phyloP scores from a whole-genome alignment of 768 basidiomycete species.

The Agaricus sinodeliciosus region DNA sequence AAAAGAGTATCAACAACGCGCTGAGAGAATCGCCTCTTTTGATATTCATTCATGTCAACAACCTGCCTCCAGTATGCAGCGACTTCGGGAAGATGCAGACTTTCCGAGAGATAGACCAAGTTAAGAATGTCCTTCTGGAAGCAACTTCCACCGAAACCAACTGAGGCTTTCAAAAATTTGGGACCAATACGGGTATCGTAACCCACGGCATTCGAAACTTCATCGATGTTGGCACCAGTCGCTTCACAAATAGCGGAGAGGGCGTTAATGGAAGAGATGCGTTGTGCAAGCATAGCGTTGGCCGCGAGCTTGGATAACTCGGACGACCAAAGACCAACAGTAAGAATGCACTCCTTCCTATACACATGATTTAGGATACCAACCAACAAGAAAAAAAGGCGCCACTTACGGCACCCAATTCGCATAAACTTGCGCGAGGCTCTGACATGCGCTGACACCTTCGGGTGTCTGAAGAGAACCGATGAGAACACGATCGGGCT shows the following conservation, averaged over 20 bases:
- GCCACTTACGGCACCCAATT: slow-evolving; percentile 91
- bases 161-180: slow-evolving; percentile 92
- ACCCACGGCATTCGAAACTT: slow-evolving; percentile 92
- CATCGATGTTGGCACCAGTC: slow-evolving; percentile 97
- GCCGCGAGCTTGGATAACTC: slow-evolving; percentile 98
- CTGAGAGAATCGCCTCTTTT: slow-evolving; percentile 94
- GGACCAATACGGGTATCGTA: slow-evolving; percentile 89
- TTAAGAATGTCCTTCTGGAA: slow-evolving; percentile 99
- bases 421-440: slow-evolving; percentile 77
- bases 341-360: slow-evolving; percentile 74
- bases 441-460: slow-evolving; percentile 73
- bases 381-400: slow-evolving; percentile 1
- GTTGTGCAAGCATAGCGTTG: slow-evolving; percentile 98
- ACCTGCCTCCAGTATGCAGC: slow-evolving; percentile 98
- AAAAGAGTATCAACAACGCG: slow-evolving; percentile 96
- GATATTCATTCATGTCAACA: slow-evolving; percentile 98
- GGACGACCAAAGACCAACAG: slow-evolving; percentile 97
- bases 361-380: background rate
- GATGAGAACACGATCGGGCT: slow-evolving; percentile 93
- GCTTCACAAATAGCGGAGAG: slow-evolving; percentile 98
- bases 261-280: slow-evolving; percentile 97
- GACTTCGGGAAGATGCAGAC: slow-evolving; percentile 91
- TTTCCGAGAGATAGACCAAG: slow-evolving; percentile 94
- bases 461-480: slow-evolving; percentile 89
- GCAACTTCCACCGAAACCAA: slow-evolving; percentile 97